Base-by-base conservation (phyloP, 345 rosid genomes). In the Syzygium aqueum region DNA sequence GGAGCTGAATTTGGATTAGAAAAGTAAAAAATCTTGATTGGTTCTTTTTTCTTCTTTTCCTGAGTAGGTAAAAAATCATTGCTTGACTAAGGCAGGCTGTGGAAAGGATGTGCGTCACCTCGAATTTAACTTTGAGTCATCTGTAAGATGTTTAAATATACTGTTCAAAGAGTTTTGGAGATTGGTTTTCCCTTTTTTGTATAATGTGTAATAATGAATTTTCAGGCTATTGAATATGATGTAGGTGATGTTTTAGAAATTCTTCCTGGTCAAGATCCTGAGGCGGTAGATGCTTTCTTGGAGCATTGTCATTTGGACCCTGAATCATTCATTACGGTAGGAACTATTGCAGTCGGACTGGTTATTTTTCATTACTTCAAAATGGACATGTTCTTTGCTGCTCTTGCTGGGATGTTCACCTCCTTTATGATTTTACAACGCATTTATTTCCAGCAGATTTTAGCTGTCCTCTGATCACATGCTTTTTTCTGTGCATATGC, bases 61-160 rank as follows among this genome's bases (percentile, higher is more conserved):
- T 83, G 37, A 92, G 87, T 61, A 95, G 99, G 90, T 91, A 51
- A 94, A 91, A 88, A 97, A 94, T 87, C 90, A 91, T 85, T 90
- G 89, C 46, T 91, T 96, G 95, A 92, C 96, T 85, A 94, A 90
- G 85, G 89, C 73, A 85, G 95, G 91, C 84, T 87, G 92, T 85
- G 95, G 94, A 87, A 97, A 94, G 91, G 99, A 95, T 91, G 99
- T 97, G 86, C 96, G 92, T 57, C 99, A 95, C 91, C 95, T 97
- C 54, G 99, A 96, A 90, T 95, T 97, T 90, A 97, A 97, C 52
- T 96, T 91, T 91, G 90, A 89, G 91, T 93, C 97, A 82, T 54
- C 91, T 15, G 99, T 96, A 90, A 94, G 97, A 91, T 86, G 63
- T 89, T 89, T 86, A n/a, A n/a, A 53, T 86, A 28, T 73, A 33